Percentiles rank a stretch among this genome's conserved stretches.
Evolutionary conservation across 2,329 filamentous ascomycete genomes (phyloP).

Genomic region (Xylariales sp.): DNA sequence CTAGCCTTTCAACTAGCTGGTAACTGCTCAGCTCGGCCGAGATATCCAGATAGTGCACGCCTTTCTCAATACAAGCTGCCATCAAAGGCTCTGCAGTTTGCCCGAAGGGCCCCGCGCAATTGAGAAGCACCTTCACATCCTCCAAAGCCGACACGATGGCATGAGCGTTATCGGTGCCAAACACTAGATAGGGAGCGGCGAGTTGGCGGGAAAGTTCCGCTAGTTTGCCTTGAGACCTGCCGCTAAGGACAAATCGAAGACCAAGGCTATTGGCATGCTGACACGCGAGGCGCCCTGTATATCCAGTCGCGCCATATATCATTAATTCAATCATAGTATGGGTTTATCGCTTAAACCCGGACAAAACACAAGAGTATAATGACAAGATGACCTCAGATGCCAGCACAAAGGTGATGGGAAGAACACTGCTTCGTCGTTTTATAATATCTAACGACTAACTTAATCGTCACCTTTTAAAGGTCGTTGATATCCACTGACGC

Average conservation of each 20-base stretch:
- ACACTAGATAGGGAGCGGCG: background rate
- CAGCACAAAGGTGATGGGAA: background rate
- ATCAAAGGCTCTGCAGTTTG: constrained; percentile 39
- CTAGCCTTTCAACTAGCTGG: constrained; percentile 23
- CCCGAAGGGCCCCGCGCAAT: constrained; percentile 41
- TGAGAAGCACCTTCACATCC: constrained; percentile 36
- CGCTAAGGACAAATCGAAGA: constrained; percentile 33
- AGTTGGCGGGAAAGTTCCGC: background rate
- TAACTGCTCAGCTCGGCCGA: constrained; percentile 42
- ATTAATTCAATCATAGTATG: constrained; percentile 16
- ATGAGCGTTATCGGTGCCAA: background rate
- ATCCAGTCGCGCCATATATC: constrained; percentile 43
- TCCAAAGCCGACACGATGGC: background rate
- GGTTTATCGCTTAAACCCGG: background rate
- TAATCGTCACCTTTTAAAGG: no score
- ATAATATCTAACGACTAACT: no score
- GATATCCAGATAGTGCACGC: constrained; percentile 42
- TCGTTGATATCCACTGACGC: no score
- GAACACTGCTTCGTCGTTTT: no score
- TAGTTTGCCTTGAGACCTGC: constrained; percentile 7
- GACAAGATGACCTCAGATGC: background rate
- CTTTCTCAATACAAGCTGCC: constrained; percentile 35
- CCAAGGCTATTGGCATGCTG: constrained; percentile 31
- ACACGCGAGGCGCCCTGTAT: constrained; percentile 40
- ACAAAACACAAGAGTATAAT: background rate